Evolutionary conservation across 2,329 filamentous ascomycete genomes (phyloP).

Genomic region (Alternaria sp.): DNA sequence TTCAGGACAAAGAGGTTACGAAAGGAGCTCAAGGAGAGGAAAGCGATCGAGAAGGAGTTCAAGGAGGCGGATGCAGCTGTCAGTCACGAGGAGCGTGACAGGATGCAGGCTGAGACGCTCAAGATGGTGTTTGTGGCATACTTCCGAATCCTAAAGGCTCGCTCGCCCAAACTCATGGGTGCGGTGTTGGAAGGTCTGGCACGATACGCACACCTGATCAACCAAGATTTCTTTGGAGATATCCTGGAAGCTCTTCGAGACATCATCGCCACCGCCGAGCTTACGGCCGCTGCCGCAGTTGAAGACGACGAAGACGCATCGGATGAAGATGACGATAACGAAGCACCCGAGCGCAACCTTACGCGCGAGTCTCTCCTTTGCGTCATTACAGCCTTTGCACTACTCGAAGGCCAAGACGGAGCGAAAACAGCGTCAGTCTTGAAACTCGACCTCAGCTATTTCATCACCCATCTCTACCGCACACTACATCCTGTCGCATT

Average conservation of each 20-base stretch:
- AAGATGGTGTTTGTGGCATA: slow-evolving; percentile 96
- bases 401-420: slow-evolving; percentile 91
- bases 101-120: slow-evolving; percentile 92
- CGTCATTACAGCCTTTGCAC: slow-evolving; percentile 94
- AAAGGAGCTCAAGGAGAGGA: slow-evolving; percentile 84
- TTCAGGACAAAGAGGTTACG: slow-evolving; percentile 88
- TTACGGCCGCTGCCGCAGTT: slow-evolving; percentile 55
- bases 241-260: slow-evolving; percentile 93
- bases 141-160: slow-evolving; percentile 89
- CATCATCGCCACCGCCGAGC: slow-evolving; percentile 75
- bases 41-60: slow-evolving; percentile 90
- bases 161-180: slow-evolving; percentile 87
- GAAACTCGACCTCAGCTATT: slow-evolving; percentile 91
- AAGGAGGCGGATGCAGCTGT: slow-evolving; percentile 88
- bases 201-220: slow-evolving; percentile 94
- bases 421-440: slow-evolving; percentile 81
- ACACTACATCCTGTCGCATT: slow-evolving; percentile 79
- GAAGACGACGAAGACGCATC: slow-evolving; percentile 54
- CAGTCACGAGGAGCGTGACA: slow-evolving; percentile 88
- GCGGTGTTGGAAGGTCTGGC: slow-evolving; percentile 93
- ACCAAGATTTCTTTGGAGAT: slow-evolving; percentile 98
- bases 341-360: slow-evolving; percentile 64
- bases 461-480: slow-evolving; percentile 91
- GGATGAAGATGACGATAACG: slow-evolving; percentile 59
- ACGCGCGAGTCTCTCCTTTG: slow-evolving; percentile 90